Conservation (phyloP, 176 grass and related monocot species). For the Zea luxurians region DNA sequence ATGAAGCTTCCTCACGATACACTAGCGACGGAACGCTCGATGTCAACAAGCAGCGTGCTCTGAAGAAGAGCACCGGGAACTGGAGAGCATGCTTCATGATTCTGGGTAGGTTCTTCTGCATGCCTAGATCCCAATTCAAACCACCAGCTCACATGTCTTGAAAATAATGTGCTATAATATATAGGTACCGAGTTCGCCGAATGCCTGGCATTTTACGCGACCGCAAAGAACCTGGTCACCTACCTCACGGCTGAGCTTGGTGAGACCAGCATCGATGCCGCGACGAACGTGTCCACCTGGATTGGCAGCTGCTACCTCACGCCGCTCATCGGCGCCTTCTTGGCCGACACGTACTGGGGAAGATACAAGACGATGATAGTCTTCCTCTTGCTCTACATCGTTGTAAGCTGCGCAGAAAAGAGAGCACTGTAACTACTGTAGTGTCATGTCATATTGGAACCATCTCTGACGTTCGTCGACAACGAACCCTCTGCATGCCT, state of each 20-base stretch:
- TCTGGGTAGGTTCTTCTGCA: background rate
- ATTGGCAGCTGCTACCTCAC: slow-evolving; percentile 30
- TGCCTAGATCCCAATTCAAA: no score
- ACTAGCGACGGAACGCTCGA: slow-evolving; percentile 1
- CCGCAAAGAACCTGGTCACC: background rate
- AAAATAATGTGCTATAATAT: no score
- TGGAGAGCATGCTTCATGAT: slow-evolving; percentile 9
- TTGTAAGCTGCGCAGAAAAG: background rate
- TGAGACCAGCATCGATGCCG: slow-evolving; percentile 27
- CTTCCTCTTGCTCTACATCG: background rate
- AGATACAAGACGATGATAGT: background rate
- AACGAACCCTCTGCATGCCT: no score
- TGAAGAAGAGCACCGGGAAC: background rate
- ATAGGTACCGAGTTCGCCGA: background rate
- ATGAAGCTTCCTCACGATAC: background rate
- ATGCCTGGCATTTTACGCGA: background rate
- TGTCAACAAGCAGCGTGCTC: background rate
- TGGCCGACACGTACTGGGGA: slow-evolving; percentile 23
- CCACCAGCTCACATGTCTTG: no score
- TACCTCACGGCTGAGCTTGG: background rate
- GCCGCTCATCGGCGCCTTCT: slow-evolving; percentile 21
- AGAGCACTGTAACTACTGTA: no score
- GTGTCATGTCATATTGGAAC: no score
- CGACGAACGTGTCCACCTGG: slow-evolving; percentile 1
- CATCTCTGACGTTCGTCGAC: no score